These are phyloP conservation scores for Epichloe typhina DNA, from an alignment of 2,329 filamentous ascomycete genomes.

Conservation along the genomic window DNA sequence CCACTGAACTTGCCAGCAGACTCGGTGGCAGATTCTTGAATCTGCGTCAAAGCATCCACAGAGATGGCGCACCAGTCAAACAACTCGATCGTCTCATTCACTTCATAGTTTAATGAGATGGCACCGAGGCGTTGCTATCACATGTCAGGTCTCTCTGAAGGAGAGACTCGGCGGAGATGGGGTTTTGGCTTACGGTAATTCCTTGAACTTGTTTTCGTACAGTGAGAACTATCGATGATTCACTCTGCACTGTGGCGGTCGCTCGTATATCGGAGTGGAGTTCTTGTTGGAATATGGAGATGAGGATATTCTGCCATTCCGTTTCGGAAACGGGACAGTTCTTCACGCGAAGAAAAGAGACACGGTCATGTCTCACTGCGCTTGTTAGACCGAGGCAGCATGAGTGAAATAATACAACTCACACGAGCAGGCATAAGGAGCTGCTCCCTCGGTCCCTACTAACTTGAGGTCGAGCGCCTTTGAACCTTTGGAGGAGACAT, in stretches of 20 bases:
- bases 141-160: slow-evolving; percentile 5
- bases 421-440: slow-evolving; percentile 45
- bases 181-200: slow-evolving; percentile 43
- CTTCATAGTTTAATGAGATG: slow-evolving; percentile 42
- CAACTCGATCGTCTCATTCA: slow-evolving; percentile 46
- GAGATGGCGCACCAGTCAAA: slow-evolving; percentile 59
- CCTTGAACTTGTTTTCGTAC: slow-evolving; percentile 53
- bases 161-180: neutral
- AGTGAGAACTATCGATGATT: slow-evolving; percentile 42
- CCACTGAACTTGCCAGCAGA: slow-evolving; percentile 28
- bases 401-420: slow-evolving; percentile 17
- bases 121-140: slow-evolving; percentile 55
- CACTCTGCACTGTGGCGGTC: slow-evolving; percentile 43
- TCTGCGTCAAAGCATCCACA: slow-evolving; percentile 32
- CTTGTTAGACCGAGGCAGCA: neutral
- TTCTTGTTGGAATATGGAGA: slow-evolving; percentile 40
- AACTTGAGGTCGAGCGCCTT: slow-evolving; percentile 51
- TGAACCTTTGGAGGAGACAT: slow-evolving; percentile 37
- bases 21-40: slow-evolving; percentile 28
- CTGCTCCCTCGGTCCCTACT: slow-evolving; percentile 51
- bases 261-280: slow-evolving; percentile 42
- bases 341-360: slow-evolving; percentile 37
- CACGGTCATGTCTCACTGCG: slow-evolving; percentile 42
- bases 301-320: slow-evolving; percentile 56
- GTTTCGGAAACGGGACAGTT: slow-evolving; percentile 41